Evolutionary conservation across 2,329 filamentous ascomycete genomes (phyloP).

Genomic region (Beauveria rudraprayagi): DNA sequence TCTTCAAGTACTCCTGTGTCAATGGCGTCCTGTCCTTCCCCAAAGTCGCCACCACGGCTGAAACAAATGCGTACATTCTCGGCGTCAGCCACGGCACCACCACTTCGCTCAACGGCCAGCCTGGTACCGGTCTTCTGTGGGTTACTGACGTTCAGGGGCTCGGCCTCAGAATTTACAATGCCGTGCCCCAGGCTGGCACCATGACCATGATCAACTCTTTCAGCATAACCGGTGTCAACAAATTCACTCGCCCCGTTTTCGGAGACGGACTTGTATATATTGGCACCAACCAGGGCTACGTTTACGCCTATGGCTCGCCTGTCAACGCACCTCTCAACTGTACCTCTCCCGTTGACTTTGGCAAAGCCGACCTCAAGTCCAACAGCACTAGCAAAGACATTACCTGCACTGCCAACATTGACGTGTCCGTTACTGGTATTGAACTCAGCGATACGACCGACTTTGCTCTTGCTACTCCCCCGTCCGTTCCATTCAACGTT

Average conservation of each 20-base stretch:
- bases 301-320: slow-evolving; percentile 50
- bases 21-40: slow-evolving; percentile 44
- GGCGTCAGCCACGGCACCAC: slow-evolving; percentile 50
- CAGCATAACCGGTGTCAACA: slow-evolving; percentile 42
- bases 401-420: slow-evolving; percentile 40
- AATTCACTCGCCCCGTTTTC: slow-evolving; percentile 51
- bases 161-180: slow-evolving; percentile 44
- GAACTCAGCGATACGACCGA: slow-evolving; percentile 25
- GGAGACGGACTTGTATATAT: slow-evolving; percentile 48
- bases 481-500: slow-evolving; percentile 24
- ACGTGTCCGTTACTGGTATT: slow-evolving; percentile 32
- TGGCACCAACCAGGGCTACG: slow-evolving; percentile 40
- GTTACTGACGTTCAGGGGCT: slow-evolving; percentile 45
- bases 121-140: slow-evolving; percentile 50
- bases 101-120: slow-evolving; percentile 44
- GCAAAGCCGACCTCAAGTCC: slow-evolving; percentile 33
- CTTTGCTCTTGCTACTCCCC: slow-evolving; percentile 28
- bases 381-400: slow-evolving; percentile 23
- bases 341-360: slow-evolving; percentile 40
- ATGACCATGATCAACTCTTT: slow-evolving; percentile 43
- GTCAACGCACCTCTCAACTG: slow-evolving; percentile 48
- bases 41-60: slow-evolving; percentile 41
- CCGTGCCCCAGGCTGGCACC: slow-evolving; percentile 37
- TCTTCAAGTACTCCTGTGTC: slow-evolving; percentile 50
- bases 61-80: slow-evolving; percentile 43